These are phyloP conservation scores for Smallanthus sonchifolius DNA, from an alignment of 129 eudicot species.

Conservation along the genomic window DNA sequence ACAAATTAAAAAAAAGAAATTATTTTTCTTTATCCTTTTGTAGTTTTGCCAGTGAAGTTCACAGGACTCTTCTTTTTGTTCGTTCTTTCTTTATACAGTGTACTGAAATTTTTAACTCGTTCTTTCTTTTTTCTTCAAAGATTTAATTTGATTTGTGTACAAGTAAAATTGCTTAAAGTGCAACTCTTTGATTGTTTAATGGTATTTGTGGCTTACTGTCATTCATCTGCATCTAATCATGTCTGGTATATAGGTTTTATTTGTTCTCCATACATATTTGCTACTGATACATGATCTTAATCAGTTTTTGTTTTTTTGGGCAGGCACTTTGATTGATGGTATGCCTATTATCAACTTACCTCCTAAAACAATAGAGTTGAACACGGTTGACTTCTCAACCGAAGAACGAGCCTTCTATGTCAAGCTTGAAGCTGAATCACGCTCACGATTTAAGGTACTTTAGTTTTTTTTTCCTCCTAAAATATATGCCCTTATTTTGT, in stretches of 20 bases:
- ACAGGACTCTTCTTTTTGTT: background rate
- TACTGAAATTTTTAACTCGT: background rate
- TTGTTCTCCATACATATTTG: background rate
- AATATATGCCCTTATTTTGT: background rate
- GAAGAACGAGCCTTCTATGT: constrained; percentile 83
- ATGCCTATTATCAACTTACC: constrained; percentile 85
- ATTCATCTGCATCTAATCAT: background rate
- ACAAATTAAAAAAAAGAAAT: background rate
- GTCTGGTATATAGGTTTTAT: background rate
- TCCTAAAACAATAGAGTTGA: constrained; percentile 55
- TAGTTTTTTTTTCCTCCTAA: background rate
- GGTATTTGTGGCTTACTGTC: background rate
- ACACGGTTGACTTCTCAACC: constrained; percentile 50
- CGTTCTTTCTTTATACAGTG: background rate
- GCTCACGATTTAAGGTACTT: constrained; percentile 73
- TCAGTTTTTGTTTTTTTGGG: constrained; percentile 6
- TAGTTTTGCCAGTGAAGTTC: background rate
- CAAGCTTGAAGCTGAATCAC: constrained; percentile 74
- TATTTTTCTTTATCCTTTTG: background rate
- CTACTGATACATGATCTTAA: background rate
- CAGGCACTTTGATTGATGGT: constrained; percentile 75
- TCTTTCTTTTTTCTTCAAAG: background rate
- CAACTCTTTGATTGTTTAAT: background rate
- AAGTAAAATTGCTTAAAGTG: background rate
- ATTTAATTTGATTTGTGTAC: background rate